Percentiles rank a stretch among this genome's conserved stretches.
phyloP scores from a whole-genome alignment of 2,329 filamentous ascomycete genomes.

The Orbilia brochopaga region DNA sequence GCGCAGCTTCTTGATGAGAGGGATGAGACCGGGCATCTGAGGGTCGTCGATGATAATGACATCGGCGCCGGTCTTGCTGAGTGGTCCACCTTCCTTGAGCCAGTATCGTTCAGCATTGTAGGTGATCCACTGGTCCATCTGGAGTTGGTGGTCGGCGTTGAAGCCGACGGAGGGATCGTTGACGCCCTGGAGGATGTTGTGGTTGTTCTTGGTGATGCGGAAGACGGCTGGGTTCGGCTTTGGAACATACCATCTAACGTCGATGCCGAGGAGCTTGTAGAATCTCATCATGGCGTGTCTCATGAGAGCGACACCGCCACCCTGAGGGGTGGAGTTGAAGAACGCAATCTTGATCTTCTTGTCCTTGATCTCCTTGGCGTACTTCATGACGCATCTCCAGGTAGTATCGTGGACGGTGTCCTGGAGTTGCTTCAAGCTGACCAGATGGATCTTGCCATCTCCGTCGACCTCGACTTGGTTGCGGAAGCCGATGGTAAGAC shows the following conservation, averaged over 20 bases:
- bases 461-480: constrained; percentile 75
- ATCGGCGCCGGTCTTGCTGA: constrained; percentile 75
- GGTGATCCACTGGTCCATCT: constrained; percentile 73
- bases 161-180: constrained; percentile 70
- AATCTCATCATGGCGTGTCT: constrained; percentile 78
- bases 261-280: constrained; percentile 69
- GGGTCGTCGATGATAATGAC: constrained; percentile 81
- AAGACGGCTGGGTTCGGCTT: constrained; percentile 81
- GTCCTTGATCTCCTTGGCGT: constrained; percentile 67
- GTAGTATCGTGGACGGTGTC: constrained; percentile 68
- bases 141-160: constrained; percentile 66
- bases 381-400: constrained; percentile 70
- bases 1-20: constrained; percentile 73
- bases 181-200: constrained; percentile 86
- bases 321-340: constrained; percentile 80
- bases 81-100: constrained; percentile 71
- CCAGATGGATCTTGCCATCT: constrained; percentile 68
- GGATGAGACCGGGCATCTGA: constrained; percentile 81
- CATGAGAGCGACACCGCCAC: constrained; percentile 83
- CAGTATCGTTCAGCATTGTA: constrained; percentile 78
- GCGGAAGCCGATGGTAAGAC: constrained; percentile 70
- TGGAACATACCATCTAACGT: constrained; percentile 79
- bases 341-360: constrained; percentile 74
- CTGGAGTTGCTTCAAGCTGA: constrained; percentile 65
- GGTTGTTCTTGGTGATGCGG: constrained; percentile 82